Evolutionary conservation across 2,329 filamentous ascomycete genomes (phyloP), one percentile per base, ranked within the genome.

Genomic region (Colletotrichum cuscutae): DNA sequence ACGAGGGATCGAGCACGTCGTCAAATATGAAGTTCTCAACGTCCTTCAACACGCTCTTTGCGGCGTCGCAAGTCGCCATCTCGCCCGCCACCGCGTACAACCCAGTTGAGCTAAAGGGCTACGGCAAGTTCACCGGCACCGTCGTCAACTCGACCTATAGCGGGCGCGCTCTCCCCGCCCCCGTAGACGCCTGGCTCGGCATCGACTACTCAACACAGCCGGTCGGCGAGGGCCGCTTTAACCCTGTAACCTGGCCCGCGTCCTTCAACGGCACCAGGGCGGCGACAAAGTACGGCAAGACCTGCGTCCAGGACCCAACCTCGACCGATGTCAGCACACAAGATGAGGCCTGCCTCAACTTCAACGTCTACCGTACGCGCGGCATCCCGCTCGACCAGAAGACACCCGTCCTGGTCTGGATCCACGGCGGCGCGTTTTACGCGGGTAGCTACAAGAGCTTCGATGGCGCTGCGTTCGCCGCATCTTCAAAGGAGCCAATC

Each of bases 111-210:
- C 78, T 86, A 8, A 79, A 82, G 22, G 82, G 78, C 3, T 86
- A 85, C 74, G 84, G 84, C 56, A 78, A 74, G 1, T 86, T 86
- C 73, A 75, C 78, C 15, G 84, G 84, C 6, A 83, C 79, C 5
- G 77, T 80, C 22, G 67, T 85, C 52, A 77, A 82, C 22, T 77
- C 77, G 53, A 83, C 81, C 12, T 57, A 82, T 22, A 80, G 77
- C 57, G 82, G 80, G 24, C 74, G 77, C 28, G 72, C 74, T 0
- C 78, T 86, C 3, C 77, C 80, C 9, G 74, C 74, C 2, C 71
- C 80, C 0, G 82, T 87, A 1, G 84, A 87, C 73, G 85, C 86
- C 0, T 88, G 85, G 86, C 77, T 87, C 6, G 84, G 85, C 2
- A 82, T 87, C 37, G 83, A 86, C 75, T 88, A 86, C 61, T 81